Percentiles rank a stretch among this genome's conserved stretches.
These are phyloP conservation scores for Flaveria trinervia DNA, from an alignment of 129 eudicot genomes.

Conservation along the genomic window DNA sequence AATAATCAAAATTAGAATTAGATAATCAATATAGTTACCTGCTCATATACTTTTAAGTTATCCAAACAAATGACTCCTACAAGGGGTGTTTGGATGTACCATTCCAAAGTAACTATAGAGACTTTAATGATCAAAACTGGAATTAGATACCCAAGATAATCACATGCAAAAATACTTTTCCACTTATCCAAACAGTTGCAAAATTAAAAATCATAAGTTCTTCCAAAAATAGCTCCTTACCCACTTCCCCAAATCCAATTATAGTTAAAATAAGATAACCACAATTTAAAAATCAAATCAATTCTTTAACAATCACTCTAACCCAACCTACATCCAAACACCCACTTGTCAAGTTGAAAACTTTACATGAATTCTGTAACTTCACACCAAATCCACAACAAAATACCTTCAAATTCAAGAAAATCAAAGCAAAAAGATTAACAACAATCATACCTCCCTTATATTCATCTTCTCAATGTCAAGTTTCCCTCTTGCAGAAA, in stretches of 20 bases:
- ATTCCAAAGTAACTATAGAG: background rate
- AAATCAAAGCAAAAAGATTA: background rate
- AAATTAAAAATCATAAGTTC: background rate
- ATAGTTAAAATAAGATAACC: background rate
- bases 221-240: background rate
- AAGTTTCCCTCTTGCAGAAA: conserved; percentile 60
- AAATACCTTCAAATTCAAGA: background rate
- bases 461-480: conserved; percentile 49
- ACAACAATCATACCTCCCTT: conserved; percentile 51
- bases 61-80: too few relatives aligned
- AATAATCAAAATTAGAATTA: background rate
- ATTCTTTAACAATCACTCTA: background rate
- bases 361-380: background rate
- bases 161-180: background rate
- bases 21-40: background rate
- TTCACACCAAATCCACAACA: background rate
- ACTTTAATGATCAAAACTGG: background rate
- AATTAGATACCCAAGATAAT: background rate
- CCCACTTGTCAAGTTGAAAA: conserved; percentile 15
- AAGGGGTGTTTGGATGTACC: too few relatives aligned
- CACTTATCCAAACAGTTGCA: background rate
- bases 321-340: conserved; percentile 5
- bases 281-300: background rate
- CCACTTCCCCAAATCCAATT: conserved; percentile 17
- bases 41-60: background rate